phyloP scores from a whole-genome alignment of 768 basidiomycete genomes.

The Gymnopilus dilepis region DNA sequence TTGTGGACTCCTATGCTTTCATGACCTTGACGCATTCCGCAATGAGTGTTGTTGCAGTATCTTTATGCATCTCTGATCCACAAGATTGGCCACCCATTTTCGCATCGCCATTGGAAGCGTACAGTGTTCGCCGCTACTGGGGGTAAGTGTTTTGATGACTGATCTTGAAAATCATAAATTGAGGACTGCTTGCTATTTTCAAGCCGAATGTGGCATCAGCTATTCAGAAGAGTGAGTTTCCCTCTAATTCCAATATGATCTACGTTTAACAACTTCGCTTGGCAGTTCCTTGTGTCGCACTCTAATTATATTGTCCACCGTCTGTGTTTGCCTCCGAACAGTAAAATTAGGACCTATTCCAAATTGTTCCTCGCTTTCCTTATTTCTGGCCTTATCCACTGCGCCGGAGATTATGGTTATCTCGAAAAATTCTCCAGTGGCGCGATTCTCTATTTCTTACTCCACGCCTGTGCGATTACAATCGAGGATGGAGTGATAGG shows the following conservation, averaged over 20 bases:
- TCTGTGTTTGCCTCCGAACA: background rate
- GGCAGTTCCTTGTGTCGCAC: background rate
- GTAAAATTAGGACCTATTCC: background rate
- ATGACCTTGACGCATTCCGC: background rate
- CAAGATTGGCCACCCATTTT: background rate
- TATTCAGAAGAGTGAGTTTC: background rate
- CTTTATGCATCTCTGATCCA: background rate
- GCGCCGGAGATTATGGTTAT: background rate
- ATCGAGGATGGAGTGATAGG: background rate
- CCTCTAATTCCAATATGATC: background rate
- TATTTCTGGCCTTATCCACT: conserved; percentile 2
- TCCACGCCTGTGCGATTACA: background rate
- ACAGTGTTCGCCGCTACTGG: background rate
- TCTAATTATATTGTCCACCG: background rate
- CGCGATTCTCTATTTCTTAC: background rate
- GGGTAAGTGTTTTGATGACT: background rate
- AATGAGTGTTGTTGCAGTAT: background rate
- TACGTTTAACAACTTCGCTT: too few species aligned
- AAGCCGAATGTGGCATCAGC: background rate
- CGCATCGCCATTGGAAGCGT: conserved; percentile 2
- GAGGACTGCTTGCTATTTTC: background rate
- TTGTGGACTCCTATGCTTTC: background rate
- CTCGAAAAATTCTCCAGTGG: background rate
- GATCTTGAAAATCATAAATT: background rate
- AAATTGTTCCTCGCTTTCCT: background rate